Percentiles rank a stretch among this genome's conserved stretches.
Conservation (phyloP, 169 alveolate species). For the Plasmodium malariae region DNA sequence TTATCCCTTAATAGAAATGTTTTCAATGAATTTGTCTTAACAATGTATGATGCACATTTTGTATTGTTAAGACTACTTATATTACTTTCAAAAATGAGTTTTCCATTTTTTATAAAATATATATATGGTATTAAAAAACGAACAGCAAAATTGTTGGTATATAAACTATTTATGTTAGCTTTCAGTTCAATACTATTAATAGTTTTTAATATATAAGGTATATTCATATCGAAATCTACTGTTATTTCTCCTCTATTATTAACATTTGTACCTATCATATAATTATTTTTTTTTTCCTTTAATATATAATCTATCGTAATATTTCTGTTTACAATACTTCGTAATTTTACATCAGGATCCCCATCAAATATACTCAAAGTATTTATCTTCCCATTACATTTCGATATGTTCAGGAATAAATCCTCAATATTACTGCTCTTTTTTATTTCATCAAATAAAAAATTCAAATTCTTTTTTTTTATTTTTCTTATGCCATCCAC, state of each 20-base stretch:
- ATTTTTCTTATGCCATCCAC: constrained; percentile 44
- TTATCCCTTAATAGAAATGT: constrained; percentile 15
- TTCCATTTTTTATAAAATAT: neutral
- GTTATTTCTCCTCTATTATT: constrained; percentile 73
- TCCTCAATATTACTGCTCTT: constrained; percentile 46
- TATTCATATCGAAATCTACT: constrained; percentile 32
- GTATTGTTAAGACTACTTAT: constrained; percentile 39
- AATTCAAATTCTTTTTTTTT: constrained; percentile 6
- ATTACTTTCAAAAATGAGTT: constrained; percentile 24
- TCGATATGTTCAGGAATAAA: neutral
- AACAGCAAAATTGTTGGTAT: constrained; percentile 43
- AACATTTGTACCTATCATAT: constrained; percentile 58
- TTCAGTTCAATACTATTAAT: constrained; percentile 43
- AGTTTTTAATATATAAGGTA: constrained; percentile 57
- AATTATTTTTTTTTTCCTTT: constrained; percentile 39
- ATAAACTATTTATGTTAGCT: constrained; percentile 62
- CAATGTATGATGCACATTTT: constrained; percentile 19
- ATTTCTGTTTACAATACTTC: neutral
- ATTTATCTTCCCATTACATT: constrained; percentile 32
- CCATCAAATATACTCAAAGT: constrained; percentile 34
- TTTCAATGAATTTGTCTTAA: constrained; percentile 28
- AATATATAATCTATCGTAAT: constrained; percentile 25
- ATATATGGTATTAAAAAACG: constrained; percentile 52
- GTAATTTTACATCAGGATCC: constrained; percentile 15
- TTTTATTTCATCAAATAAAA: constrained; percentile 40